Evolutionary conservation across 2,329 filamentous ascomycete genomes (phyloP).

Genomic region (Venturia effusa): DNA sequence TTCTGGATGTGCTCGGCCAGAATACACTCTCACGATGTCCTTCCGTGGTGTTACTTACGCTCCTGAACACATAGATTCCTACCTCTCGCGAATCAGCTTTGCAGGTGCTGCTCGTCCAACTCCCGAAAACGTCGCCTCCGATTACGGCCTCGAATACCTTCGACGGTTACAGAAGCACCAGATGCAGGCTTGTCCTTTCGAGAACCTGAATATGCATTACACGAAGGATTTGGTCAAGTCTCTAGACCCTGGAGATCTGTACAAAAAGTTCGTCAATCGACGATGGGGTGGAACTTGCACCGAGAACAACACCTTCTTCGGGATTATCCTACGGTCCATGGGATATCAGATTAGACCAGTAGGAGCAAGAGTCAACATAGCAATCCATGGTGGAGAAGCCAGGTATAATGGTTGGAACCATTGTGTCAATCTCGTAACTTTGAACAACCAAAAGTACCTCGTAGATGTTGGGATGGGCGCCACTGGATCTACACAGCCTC

Average conservation of each 20-base stretch:
- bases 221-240: conserved; percentile 30
- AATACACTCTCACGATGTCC: background rate
- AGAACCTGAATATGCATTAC: conserved; percentile 45
- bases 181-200: conserved; percentile 39
- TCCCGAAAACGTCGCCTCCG: background rate
- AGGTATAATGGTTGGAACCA: conserved; percentile 19
- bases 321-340: conserved; percentile 38
- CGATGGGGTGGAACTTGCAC: conserved; percentile 48
- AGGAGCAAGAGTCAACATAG: conserved; percentile 22
- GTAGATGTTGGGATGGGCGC: conserved; percentile 35
- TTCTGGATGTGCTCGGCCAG: background rate
- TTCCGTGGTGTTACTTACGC: background rate
- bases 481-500: conserved; percentile 25
- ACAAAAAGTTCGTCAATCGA: conserved; percentile 41
- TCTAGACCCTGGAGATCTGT: conserved; percentile 39
- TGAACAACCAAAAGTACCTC: conserved; percentile 22
- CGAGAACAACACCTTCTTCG: conserved; percentile 47
- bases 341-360: conserved; percentile 37
- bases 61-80: background rate
- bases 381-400: conserved; percentile 2
- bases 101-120: background rate
- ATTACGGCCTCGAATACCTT: background rate
- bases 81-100: background rate
- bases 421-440: conserved; percentile 35
- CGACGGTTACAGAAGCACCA: conserved; percentile 21